These are phyloP conservation scores for Coemansia pectinata DNA, from an alignment of 192 early-diverging fungal species.

Conservation along the genomic window DNA sequence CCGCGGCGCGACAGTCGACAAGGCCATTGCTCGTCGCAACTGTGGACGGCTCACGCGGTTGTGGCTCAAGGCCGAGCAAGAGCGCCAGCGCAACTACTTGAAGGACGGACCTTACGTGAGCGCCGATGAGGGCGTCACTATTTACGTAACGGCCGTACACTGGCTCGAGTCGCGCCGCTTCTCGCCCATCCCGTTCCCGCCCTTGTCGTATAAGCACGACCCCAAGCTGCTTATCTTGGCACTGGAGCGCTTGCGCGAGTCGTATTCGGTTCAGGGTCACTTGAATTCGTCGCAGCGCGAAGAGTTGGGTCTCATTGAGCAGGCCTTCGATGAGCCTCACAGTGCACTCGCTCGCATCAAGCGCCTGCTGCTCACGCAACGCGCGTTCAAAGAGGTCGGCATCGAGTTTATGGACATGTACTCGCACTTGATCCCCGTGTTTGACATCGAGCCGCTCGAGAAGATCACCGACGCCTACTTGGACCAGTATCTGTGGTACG, in stretches of 20 bases:
- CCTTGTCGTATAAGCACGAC: slow-evolving; percentile 99
- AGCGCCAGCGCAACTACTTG: slow-evolving; percentile 98
- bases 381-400: slow-evolving; percentile 99
- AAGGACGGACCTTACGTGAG: slow-evolving; percentile 99
- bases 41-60: slow-evolving; percentile 96
- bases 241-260: slow-evolving; percentile 92
- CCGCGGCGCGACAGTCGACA: slow-evolving; percentile 98
- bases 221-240: slow-evolving; percentile 97
- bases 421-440: slow-evolving; percentile 95
- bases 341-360: slow-evolving; percentile 73
- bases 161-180: slow-evolving; percentile 98
- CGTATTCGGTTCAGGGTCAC: slow-evolving; percentile 92
- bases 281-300: slow-evolving; percentile 96
- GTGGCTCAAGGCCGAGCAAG: slow-evolving; percentile 99
- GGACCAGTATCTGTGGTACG: slow-evolving; percentile 99
- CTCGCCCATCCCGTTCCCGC: slow-evolving; percentile 98
- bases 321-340: slow-evolving; percentile 97
- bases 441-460: slow-evolving; percentile 98
- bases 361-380: slow-evolving; percentile 91
- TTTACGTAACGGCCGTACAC: slow-evolving; percentile 96
- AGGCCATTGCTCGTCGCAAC: slow-evolving; percentile 98
- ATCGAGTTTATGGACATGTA: slow-evolving; percentile 99
- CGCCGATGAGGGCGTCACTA: slow-evolving; percentile 96
- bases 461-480: slow-evolving; percentile 99
- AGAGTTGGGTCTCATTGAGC: slow-evolving; percentile 96